These are phyloP conservation scores for Jatropha multifida DNA, from an alignment of 441 rosid species.

Conservation along the genomic window DNA sequence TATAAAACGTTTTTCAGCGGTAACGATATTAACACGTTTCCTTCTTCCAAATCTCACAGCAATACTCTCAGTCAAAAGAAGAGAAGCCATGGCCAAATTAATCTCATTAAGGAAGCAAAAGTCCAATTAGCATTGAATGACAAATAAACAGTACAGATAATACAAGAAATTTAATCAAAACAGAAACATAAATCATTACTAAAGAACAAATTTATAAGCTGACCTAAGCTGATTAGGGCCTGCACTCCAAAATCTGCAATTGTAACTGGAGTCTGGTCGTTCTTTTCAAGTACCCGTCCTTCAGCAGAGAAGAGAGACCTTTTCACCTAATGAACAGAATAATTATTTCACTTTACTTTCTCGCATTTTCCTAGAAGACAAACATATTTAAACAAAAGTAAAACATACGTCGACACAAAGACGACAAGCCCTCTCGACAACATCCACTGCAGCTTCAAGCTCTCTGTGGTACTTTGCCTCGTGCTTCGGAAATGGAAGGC, in stretches of 20 bases:
- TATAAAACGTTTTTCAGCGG: not conserved
- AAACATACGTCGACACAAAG: constrained; percentile 69
- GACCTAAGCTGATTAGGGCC: constrained; percentile 84
- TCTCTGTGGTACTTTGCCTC: constrained; percentile 67
- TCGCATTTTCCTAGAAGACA: constrained; percentile 7
- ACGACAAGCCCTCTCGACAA: constrained; percentile 78
- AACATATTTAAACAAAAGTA: not conserved
- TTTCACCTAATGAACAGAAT: constrained; percentile 47
- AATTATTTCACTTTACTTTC: not conserved
- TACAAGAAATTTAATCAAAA: not conserved
- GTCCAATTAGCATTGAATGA: not conserved
- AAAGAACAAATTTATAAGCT: not conserved
- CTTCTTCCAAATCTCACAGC: not conserved
- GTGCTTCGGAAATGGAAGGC: constrained; percentile 59
- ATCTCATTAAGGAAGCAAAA: not conserved
- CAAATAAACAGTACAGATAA: not conserved
- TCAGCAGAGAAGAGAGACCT: constrained; percentile 43
- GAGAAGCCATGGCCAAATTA: not conserved
- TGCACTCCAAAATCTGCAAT: constrained; percentile 94
- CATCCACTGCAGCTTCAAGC: constrained; percentile 69
- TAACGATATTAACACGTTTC: not conserved
- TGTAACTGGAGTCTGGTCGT: constrained; percentile 77
- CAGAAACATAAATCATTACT: not conserved
- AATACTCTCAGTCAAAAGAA: not conserved
- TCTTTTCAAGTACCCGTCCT: constrained; percentile 69